phyloP scores from a whole-genome alignment of 441 rosid genomes.

The Erodium texanum region DNA sequence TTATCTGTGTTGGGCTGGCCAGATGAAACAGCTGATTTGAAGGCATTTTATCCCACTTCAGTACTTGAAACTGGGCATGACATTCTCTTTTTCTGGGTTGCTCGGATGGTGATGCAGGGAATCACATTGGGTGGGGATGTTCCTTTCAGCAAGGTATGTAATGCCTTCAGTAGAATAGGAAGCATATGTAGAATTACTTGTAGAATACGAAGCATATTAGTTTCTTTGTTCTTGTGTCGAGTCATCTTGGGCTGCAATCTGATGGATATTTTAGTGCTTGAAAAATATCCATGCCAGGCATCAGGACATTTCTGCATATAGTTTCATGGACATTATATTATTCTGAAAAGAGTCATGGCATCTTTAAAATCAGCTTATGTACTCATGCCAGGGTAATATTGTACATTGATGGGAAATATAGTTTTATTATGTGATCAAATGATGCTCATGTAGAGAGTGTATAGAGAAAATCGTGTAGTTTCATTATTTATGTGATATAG shows the following conservation, averaged over 20 bases:
- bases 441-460: too few species aligned
- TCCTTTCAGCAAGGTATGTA: conserved; percentile 71
- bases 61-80: conserved; percentile 95
- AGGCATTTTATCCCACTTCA: conserved; percentile 81
- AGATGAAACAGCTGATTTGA: conserved; percentile 71
- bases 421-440: too few species aligned
- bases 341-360: background rate
- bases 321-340: background rate
- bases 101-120: conserved; percentile 93
- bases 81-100: conserved; percentile 95
- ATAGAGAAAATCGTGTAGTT: too few species aligned
- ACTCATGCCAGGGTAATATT: too few species aligned
- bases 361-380: too few species aligned
- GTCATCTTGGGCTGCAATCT: too few species aligned
- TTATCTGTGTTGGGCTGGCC: conserved; percentile 89
- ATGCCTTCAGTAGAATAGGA: background rate
- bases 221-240: background rate
- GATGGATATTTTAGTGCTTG: too few species aligned
- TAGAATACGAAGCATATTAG: background rate
- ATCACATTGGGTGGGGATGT: conserved; percentile 80
- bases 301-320: background rate
- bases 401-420: too few species aligned
- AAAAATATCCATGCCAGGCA: too few species aligned
- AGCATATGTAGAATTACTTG: background rate
- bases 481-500: too few species aligned